These are phyloP conservation scores for Suillus brevipes DNA, from an alignment of 768 basidiomycete genomes.

Conservation along the genomic window DNA sequence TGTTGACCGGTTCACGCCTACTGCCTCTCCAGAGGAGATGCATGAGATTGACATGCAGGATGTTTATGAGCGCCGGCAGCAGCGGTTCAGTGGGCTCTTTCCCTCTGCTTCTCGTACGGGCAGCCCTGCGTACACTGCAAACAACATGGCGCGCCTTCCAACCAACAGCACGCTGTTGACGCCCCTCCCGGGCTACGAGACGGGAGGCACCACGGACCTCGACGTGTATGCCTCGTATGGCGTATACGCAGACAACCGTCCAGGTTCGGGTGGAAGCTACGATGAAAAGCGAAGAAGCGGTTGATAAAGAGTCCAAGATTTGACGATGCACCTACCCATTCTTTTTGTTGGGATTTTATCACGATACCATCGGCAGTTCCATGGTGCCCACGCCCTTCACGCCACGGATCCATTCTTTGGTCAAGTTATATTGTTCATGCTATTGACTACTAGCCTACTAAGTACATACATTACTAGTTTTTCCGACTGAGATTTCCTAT, in stretches of 20 bases:
- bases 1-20: conserved; percentile 17
- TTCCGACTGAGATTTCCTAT: conserved; percentile 22
- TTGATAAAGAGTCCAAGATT: background rate
- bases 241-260: conserved; percentile 39
- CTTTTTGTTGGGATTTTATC: background rate
- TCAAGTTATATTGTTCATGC: conserved; percentile 10
- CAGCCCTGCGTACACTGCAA: conserved; percentile 18
- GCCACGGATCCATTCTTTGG: background rate
- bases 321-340: background rate
- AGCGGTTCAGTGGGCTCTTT: conserved; percentile 26
- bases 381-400: conserved; percentile 8
- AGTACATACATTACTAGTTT: conserved; percentile 12
- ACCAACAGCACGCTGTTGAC: conserved; percentile 70
- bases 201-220: conserved; percentile 23
- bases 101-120: conserved; percentile 20
- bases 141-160: conserved; percentile 44
- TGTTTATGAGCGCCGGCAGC: conserved; percentile 26
- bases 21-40: conserved; percentile 19
- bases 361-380: background rate
- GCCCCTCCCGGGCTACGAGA: conserved; percentile 63
- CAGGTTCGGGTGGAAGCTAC: conserved; percentile 40
- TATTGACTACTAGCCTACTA: conserved; percentile 7
- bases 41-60: conserved; percentile 21
- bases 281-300: conserved; percentile 21
- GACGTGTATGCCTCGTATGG: conserved; percentile 32